Base-by-base conservation (phyloP, 1,284 basidiomycete genomes). In the Irpex lacteus region DNA sequence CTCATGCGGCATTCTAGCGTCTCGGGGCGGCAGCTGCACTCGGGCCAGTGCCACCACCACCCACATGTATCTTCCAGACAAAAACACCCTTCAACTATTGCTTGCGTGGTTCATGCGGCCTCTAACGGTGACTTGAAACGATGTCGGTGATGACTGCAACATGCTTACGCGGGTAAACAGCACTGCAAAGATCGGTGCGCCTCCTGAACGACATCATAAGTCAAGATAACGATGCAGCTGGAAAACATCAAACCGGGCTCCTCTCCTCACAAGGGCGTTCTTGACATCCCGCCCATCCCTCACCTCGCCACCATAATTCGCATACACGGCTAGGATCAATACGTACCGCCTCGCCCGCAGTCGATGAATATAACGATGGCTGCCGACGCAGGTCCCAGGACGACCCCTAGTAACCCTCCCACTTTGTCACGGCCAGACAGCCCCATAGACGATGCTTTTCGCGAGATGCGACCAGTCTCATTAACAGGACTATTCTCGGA, bases 401-500 rank as follows among this genome's bases (percentile, higher is more conserved):
- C 1, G 2, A 26, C 9, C 50, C 9, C n/a, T 18, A 18, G 50
- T 18, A 53, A 18, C 6, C 21, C 50, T 26, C n/a, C 2, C 50
- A 21, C 26, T 37, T 32, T 15, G 11, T 13, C 32, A 34, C 32
- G 2, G 15, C 34, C 34, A 37, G 52, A 49, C 18, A 60, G 34
- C n/a, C 49, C 59, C 32, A 36, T 59, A 40, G 65, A 66, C 57
- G 63, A 60, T 54, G 54, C 15, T 6, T 36, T 8, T 47, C 49
- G 62, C 21, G n/a, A 26, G 32, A 56, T 44, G 15, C 64, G 32
- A 15, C 62, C 61, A n/a, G 18, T 62, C 11, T 65, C 67, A 11
- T 60, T 78, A 49, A 72, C 76, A 57, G 70, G 69, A 18, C 75
- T 81, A 32, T 78, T 78, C 69, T 70, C 66, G 21, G 76, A 79